Evolutionary conservation across 106 monocot genomes (phyloP).

Genomic region (Platanthera zijinensis): DNA sequence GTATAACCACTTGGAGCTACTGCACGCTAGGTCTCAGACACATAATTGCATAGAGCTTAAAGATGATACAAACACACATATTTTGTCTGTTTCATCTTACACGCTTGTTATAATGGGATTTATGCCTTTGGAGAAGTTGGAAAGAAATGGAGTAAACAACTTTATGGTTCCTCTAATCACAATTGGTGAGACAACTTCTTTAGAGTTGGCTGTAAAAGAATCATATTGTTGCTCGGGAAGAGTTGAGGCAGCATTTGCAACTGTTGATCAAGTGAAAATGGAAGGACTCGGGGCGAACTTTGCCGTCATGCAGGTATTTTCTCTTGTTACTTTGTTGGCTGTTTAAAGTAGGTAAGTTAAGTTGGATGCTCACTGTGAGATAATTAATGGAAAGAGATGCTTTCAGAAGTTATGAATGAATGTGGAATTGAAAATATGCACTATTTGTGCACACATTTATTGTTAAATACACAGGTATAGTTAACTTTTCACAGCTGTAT

Average conservation of each 20-base stretch:
- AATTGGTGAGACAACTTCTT: constrained; percentile 33
- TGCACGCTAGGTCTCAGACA: neutral
- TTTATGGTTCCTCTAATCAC: constrained; percentile 16
- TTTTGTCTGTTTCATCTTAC: constrained; percentile 4
- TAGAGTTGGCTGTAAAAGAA: constrained; percentile 32
- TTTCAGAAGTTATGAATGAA: constrained; percentile 4
- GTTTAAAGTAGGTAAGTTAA: neutral
- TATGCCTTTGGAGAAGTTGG: constrained; percentile 10
- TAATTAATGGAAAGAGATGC: neutral
- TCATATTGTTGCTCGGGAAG: constrained; percentile 34
- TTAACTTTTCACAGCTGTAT: neutral
- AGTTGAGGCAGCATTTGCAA: constrained; percentile 48
- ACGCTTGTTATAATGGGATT: constrained; percentile 24
- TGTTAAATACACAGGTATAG: neutral
- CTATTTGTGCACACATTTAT: neutral
- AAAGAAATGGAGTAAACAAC: neutral
- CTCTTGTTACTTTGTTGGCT: neutral
- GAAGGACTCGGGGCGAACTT: constrained; percentile 61
- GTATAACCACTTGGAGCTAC: constrained; percentile 15
- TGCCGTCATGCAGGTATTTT: constrained; percentile 65
- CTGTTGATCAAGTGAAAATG: constrained; percentile 61
- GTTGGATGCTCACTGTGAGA: neutral
- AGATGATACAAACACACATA: neutral
- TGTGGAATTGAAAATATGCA: neutral
- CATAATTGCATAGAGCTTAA: constrained; percentile 7